Evolutionary conservation across 345 rosid genomes (phyloP), one percentile per base, ranked within the genome.

Genomic region (Trapa incisa): DNA sequence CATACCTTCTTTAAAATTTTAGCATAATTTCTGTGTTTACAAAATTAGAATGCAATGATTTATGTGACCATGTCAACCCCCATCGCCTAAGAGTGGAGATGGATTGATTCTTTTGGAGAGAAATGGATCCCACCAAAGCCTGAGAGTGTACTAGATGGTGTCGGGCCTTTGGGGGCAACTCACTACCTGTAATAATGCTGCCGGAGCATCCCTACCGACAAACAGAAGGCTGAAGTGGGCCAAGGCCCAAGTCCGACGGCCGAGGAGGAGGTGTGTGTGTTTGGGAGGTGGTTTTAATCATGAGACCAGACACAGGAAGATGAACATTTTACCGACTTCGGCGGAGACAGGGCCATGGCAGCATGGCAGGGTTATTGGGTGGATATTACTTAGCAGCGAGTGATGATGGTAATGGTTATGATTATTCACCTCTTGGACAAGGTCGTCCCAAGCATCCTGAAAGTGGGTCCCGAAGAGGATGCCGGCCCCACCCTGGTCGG

Each of bases 401-500:
- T 22, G 29, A 22, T 22, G 29, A 22, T 22, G 29, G 29, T 22
- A 22, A 22, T 22, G 0, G 29, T 22, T 22, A 50, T 50, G n/a
- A 50, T 17, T 1, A 11, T 56, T 85, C 29, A 93, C 98, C 96
- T 90, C 94, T 67, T 78, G 86, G 83, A 93, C 97, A 77, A 93
- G 96, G 75, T 93, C 97, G 76, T 90, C 84, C 98, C 98, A 93
- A 35, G 98, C 96, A 78, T 93, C 96, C 79, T 93, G 97, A 80
- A 83, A 93, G 82, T 93, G 98, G 82, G 98, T 93, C 78, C 96
- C 98, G 63, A 93, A 93, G 57, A 93, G 90, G 32, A 87, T 75
- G 62, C 96, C 98, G 13, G 98, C 89, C 77, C 98, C 98, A 69
- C 98, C 92, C 65, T 93, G 98, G 80, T 93, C 97, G 0, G 88